These are phyloP conservation scores for Solanum hybrid DNA, from an alignment of 305 asterid species.

Conservation along the genomic window DNA sequence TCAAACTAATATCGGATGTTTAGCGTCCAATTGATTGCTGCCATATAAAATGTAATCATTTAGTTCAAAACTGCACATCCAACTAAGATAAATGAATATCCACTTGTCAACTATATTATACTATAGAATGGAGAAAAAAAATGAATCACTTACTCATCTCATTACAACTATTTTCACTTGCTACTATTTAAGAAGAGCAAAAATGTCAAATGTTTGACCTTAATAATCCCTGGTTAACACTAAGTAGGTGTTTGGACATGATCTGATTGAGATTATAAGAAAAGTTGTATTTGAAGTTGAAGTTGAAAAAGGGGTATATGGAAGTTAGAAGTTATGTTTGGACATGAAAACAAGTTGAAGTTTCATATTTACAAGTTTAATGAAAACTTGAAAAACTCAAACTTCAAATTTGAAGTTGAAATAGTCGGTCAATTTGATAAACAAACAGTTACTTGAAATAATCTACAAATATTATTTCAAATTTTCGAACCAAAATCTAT, in stretches of 20 bases:
- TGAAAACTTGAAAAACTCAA: neutral
- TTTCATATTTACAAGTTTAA: neutral
- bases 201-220: too few species aligned
- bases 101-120: neutral
- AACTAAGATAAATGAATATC: neutral
- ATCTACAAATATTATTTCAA: neutral
- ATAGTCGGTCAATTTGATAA: neutral
- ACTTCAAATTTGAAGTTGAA: neutral
- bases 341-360: neutral
- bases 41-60: too few species aligned
- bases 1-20: too few species aligned
- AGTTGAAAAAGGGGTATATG: neutral
- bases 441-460: too few species aligned
- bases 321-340: neutral
- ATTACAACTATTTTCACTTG: neutral
- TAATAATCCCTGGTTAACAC: neutral
- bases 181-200: too few species aligned
- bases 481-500: neutral
- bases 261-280: neutral
- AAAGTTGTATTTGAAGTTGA: neutral
- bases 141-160: neutral
- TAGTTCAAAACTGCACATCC: too few species aligned
- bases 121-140: neutral
- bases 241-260: neutral
- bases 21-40: too few species aligned